These are phyloP conservation scores for Puccinia coronata DNA, from an alignment of 1,284 basidiomycete genomes.

Conservation along the genomic window DNA sequence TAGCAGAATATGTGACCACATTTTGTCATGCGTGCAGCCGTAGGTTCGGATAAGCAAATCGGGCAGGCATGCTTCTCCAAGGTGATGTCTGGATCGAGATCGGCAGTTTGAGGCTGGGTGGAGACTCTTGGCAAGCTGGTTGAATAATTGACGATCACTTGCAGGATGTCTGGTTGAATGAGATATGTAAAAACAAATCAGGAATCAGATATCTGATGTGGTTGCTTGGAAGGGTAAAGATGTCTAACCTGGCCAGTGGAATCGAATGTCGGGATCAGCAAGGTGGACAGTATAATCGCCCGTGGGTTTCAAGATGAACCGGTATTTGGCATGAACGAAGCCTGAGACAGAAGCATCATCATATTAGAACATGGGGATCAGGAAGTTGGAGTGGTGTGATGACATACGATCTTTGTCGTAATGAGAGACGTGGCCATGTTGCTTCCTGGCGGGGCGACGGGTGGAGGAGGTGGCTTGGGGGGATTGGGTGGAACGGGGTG, in stretches of 20 bases:
- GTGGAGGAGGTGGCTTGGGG: constrained; percentile 17
- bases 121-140: constrained; percentile 56
- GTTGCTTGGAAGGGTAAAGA: neutral
- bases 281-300: constrained; percentile 93
- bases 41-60: constrained; percentile 88
- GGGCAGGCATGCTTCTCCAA: constrained; percentile 66
- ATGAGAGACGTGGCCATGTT: constrained; percentile 23
- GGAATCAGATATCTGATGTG: too few species aligned
- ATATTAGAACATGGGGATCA: neutral
- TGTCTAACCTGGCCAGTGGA: constrained; percentile 45
- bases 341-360: constrained; percentile 62
- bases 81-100: constrained; percentile 47
- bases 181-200: constrained; percentile 62
- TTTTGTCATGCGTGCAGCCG: constrained; percentile 92
- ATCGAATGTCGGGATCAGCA: constrained; percentile 73
- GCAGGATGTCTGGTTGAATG: constrained; percentile 94
- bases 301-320: constrained; percentile 85
- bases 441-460: constrained; percentile 21
- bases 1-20: constrained; percentile 78
- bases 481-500: constrained; percentile 30
- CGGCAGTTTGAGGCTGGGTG: constrained; percentile 52
- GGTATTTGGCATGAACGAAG: constrained; percentile 89
- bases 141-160: constrained; percentile 82
- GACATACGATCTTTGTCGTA: constrained; percentile 46
- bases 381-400: neutral